Evolutionary conservation across 1,284 basidiomycete genomes (phyloP).

Genomic region (Austroboletus rostrupii): DNA sequence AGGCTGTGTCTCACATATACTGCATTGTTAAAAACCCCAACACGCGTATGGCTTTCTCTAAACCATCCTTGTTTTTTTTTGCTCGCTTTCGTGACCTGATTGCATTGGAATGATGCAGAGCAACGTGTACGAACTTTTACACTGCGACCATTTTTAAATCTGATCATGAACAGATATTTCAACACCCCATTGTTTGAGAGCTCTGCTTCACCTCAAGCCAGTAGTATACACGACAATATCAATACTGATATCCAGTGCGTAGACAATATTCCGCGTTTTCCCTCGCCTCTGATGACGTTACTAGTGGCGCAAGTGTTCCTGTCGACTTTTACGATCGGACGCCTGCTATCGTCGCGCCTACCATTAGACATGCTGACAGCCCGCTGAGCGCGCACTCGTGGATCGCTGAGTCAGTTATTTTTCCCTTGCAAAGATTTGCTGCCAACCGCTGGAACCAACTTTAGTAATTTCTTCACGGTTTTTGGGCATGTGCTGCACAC

Average conservation of each 20-base stretch:
- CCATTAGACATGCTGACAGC: not conserved
- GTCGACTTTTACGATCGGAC: not conserved
- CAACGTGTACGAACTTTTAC: constrained; percentile 5
- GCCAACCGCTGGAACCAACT: not conserved
- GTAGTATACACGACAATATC: not conserved
- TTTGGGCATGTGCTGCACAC: not conserved
- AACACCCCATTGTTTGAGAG: not conserved
- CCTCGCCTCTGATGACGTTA: constrained; percentile 5
- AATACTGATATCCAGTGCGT: constrained; percentile 6
- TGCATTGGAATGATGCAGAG: constrained; percentile 10
- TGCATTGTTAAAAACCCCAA: constrained; percentile 9
- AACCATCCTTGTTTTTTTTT: not conserved
- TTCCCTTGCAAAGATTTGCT: not conserved
- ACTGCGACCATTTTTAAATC: constrained; percentile 1
- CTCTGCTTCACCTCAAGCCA: not conserved
- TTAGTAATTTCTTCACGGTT: constrained; percentile 4
- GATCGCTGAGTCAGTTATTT: constrained; percentile 13
- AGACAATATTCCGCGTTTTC: not conserved
- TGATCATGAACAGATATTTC: constrained; percentile 3
- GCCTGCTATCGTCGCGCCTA: not conserved
- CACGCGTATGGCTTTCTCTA: not conserved
- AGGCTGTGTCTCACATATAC: constrained; percentile 16
- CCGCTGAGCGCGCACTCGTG: not conserved
- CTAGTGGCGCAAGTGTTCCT: not conserved
- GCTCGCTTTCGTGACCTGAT: not conserved